Conservation (phyloP, 306 rosid genomes). For the Luffa acutangula region DNA sequence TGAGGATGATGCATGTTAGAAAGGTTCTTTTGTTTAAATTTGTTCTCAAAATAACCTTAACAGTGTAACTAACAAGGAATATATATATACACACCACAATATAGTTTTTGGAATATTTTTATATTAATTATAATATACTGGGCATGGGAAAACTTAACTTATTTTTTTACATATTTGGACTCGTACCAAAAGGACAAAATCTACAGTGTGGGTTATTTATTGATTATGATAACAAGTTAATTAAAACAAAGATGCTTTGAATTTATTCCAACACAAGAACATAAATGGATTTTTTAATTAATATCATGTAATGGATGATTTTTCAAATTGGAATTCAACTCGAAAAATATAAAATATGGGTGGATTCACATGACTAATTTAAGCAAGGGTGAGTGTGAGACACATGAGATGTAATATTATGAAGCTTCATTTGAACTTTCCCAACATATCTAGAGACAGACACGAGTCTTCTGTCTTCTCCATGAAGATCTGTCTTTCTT, state of each 20-base stretch:
- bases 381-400: not conserved
- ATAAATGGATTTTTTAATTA: not conserved
- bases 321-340: slow-evolving; percentile 5
- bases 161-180: not conserved
- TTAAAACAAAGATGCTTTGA: slow-evolving; percentile 4
- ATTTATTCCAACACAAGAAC: not conserved
- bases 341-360: not conserved
- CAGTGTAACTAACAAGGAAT: no score
- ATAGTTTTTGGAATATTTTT: not conserved
- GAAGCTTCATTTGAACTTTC: slow-evolving; percentile 8
- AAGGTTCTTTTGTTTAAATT: not conserved
- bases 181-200: slow-evolving; percentile 8
- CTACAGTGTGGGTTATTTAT: not conserved
- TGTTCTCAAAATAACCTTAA: not conserved
- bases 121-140: no score
- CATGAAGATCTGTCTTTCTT: slow-evolving; percentile 3
- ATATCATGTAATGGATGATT: not conserved
- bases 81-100: not conserved
- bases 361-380: slow-evolving; percentile 8
- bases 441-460: slow-evolving; percentile 2
- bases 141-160: not conserved
- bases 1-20: not conserved
- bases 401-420: not conserved
- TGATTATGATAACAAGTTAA: not conserved
- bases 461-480: slow-evolving; percentile 16